Conservation (phyloP, 1,284 basidiomycete genomes). For the Abortiporus biennis region DNA sequence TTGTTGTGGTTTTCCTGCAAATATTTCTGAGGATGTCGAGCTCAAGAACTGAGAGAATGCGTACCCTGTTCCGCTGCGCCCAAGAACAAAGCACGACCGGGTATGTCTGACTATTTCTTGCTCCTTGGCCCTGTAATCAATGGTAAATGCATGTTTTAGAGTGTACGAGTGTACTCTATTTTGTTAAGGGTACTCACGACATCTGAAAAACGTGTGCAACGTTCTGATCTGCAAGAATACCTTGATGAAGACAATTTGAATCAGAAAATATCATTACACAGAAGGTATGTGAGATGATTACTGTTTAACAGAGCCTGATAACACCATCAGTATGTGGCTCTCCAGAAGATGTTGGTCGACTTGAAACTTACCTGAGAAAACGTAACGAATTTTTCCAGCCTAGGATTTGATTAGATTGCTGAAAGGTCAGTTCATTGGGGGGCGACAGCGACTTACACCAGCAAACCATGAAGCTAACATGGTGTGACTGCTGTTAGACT, state of each 20-base stretch:
- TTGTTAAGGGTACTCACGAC: not conserved
- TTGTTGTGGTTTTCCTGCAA: slow-evolving; percentile 66
- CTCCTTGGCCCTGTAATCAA: slow-evolving; percentile 41
- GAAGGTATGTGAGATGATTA: slow-evolving; percentile 10
- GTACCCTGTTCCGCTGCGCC: slow-evolving; percentile 14
- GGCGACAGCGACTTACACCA: no score
- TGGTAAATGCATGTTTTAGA: not conserved
- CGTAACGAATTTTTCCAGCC: no score
- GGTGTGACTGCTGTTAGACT: no score
- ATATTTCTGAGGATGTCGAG: slow-evolving; percentile 4
- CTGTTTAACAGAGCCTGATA: no score
- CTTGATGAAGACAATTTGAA: not conserved
- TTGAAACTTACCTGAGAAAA: no score
- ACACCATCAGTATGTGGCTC: no score
- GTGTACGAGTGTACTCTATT: not conserved
- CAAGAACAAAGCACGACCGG: slow-evolving; percentile 45
- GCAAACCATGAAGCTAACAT: no score
- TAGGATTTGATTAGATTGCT: no score
- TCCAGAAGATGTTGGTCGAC: no score
- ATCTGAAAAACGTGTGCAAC: slow-evolving; percentile 28
- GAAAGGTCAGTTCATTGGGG: no score
- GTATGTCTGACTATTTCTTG: slow-evolving; percentile 49
- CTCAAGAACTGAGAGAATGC: not conserved
- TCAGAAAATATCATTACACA: not conserved
- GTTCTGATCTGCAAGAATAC: slow-evolving; percentile 44